Evolutionary conservation across 805 yeast species (phyloP).

Genomic region (Zygosaccharomyces bailii): DNA sequence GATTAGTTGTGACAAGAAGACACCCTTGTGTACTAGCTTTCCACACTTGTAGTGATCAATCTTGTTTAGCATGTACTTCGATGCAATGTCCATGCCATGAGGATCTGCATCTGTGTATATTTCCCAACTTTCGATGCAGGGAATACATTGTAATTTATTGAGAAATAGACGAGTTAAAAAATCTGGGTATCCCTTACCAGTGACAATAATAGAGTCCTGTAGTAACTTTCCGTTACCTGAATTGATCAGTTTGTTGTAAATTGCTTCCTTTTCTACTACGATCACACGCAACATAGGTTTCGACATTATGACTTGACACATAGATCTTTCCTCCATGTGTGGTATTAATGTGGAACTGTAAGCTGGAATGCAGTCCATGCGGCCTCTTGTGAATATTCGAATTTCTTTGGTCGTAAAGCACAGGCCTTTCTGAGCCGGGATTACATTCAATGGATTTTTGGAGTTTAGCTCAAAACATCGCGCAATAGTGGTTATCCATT

Average conservation of each 20-base stretch:
- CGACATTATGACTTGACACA: slow-evolving; percentile 5
- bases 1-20: slow-evolving; percentile 19
- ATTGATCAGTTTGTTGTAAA: slow-evolving; percentile 38
- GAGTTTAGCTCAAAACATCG: slow-evolving; percentile 37
- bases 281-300: slow-evolving; percentile 25
- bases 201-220: slow-evolving; percentile 38
- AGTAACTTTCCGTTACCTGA: background rate
- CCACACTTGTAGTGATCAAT: slow-evolving; percentile 13
- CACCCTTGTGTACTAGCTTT: slow-evolving; percentile 25
- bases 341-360: slow-evolving; percentile 40
- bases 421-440: slow-evolving; percentile 62
- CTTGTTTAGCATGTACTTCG: slow-evolving; percentile 38
- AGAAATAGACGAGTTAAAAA: slow-evolving; percentile 48
- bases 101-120: slow-evolving; percentile 65
- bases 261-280: slow-evolving; percentile 54
- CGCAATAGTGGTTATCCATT: slow-evolving; percentile 40
- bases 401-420: slow-evolving; percentile 31
- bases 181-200: slow-evolving; percentile 75
- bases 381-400: slow-evolving; percentile 7
- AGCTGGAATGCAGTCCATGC: slow-evolving; percentile 8
- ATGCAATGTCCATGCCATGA: slow-evolving; percentile 58
- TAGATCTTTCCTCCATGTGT: slow-evolving; percentile 29
- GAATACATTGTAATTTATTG: slow-evolving; percentile 19
- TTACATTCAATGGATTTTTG: slow-evolving; percentile 43
- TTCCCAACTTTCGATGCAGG: slow-evolving; percentile 35